Percentiles rank a stretch among this genome's conserved stretches.
Evolutionary conservation across 352 stramenopile genomes (phyloP).

Genomic region (Globisporangium camurandrum): DNA sequence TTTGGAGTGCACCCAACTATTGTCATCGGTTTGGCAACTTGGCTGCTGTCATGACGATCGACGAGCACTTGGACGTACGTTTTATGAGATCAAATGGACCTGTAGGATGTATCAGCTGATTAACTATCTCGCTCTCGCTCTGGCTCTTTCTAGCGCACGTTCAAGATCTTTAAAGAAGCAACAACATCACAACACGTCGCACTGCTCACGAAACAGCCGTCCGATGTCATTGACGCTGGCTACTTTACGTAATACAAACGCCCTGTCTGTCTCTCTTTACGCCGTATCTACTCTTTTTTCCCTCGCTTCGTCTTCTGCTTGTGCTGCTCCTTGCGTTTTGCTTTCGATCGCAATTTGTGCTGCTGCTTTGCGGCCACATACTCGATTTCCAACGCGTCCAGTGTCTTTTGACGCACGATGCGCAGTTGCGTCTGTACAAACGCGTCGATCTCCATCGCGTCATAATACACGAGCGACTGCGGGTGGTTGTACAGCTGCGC

Average conservation of each 20-base stretch:
- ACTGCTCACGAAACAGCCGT: constrained; percentile 63
- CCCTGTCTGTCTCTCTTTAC: too few species aligned
- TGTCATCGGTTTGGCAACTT: constrained; percentile 82
- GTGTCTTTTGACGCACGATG: constrained; percentile 47
- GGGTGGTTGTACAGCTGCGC: constrained; percentile 83
- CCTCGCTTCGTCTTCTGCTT: too few species aligned
- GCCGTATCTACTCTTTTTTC: too few species aligned
- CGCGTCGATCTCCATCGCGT: constrained; percentile 82
- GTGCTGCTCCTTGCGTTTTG: constrained; percentile 74
- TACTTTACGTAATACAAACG: constrained; percentile 86
- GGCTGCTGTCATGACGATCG: constrained; percentile 59
- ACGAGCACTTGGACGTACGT: constrained; percentile 47
- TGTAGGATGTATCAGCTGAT: background rate
- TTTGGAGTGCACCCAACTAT: constrained; percentile 86
- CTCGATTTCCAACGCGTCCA: constrained; percentile 44
- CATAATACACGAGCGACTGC: constrained; percentile 75
- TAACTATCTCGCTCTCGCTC: background rate
- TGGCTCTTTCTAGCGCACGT: constrained; percentile 37
- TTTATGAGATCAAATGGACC: background rate
- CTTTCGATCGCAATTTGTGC: constrained; percentile 67
- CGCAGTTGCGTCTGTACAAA: constrained; percentile 78
- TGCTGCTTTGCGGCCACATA: constrained; percentile 77
- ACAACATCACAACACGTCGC: constrained; percentile 61
- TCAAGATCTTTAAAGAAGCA: constrained; percentile 84
- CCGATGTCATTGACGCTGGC: constrained; percentile 75